Conservation (phyloP, 371 early-diverging fungal genomes). For the Rhizopus microsporus region DNA sequence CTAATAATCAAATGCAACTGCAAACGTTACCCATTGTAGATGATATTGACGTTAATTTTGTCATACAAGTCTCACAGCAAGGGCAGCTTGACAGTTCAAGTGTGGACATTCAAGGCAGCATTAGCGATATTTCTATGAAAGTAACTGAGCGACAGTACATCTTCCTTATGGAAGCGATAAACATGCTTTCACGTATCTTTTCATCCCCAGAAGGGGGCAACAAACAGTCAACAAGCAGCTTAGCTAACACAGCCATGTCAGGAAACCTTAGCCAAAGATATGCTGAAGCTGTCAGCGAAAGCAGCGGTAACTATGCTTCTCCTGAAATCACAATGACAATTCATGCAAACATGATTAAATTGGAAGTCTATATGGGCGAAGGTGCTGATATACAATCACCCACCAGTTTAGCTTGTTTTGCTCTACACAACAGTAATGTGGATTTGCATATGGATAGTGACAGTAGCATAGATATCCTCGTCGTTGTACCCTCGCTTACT, state of each 20-base stretch:
- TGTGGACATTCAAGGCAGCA: conserved; percentile 60
- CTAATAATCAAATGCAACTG: conserved; percentile 25
- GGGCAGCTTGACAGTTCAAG: conserved; percentile 22
- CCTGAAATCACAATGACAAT: conserved; percentile 24
- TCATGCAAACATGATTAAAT: conserved; percentile 29
- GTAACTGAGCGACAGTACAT: conserved; percentile 83
- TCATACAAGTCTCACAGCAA: conserved; percentile 48
- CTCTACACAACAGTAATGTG: conserved; percentile 55
- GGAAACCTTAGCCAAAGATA: background rate
- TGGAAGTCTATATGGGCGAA: conserved; percentile 33
- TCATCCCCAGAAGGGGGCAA: conserved; percentile 10
- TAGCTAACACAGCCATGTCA: background rate
- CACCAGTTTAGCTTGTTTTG: conserved; percentile 40
- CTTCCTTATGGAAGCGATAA: conserved; percentile 73
- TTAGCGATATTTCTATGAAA: conserved; percentile 78
- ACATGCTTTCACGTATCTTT: conserved; percentile 45
- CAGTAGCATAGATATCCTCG: conserved; percentile 67
- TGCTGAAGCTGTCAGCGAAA: background rate
- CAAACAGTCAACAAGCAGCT: background rate
- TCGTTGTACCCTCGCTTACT: conserved; percentile 70
- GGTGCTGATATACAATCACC: conserved; percentile 19
- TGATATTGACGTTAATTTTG: conserved; percentile 78
- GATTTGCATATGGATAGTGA: conserved; percentile 64
- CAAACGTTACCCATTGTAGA: conserved; percentile 82
- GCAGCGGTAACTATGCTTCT: background rate